phyloP scores from a whole-genome alignment of 306 rosid genomes.

The Rosa multiflora region DNA sequence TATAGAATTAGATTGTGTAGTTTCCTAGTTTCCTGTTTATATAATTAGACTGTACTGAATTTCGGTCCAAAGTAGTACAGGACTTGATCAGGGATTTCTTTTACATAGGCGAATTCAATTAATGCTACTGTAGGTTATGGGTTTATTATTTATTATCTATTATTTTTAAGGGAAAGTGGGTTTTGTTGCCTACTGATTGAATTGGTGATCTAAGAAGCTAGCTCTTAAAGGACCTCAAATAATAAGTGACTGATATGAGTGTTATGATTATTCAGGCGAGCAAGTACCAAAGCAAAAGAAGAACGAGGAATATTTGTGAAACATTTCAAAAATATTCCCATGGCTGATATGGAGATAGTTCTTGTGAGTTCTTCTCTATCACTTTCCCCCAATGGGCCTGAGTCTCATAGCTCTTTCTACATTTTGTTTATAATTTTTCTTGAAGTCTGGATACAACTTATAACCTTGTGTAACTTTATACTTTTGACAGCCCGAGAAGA shows the following conservation, averaged over 20 bases:
- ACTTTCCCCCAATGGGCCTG: neutral
- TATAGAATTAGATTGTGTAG: neutral
- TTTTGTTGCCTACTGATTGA: neutral
- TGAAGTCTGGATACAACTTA: neutral
- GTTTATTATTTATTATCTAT: neutral
- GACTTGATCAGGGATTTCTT: neutral
- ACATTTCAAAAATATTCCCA: conserved; percentile 87
- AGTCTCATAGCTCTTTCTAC: neutral
- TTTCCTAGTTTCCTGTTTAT: neutral
- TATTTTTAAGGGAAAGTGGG: neutral
- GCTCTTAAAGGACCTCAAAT: neutral
- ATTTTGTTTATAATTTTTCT: neutral
- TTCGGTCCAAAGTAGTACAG: neutral
- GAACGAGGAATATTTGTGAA: conserved; percentile 85
- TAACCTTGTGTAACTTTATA: conserved; percentile 33
- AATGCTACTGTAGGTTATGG: neutral
- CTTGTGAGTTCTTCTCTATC: conserved; percentile 54
- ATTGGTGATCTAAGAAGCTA: neutral
- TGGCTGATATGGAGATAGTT: conserved; percentile 98
- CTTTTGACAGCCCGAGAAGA: conserved; percentile 87
- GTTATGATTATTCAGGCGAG: conserved; percentile 60
- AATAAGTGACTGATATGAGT: conserved; percentile 30
- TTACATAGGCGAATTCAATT: neutral
- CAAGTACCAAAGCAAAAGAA: conserved; percentile 41
- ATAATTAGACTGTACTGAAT: neutral